Conservation (phyloP, 1,284 basidiomycete species). For the Lentinula novae-zelandiae region DNA sequence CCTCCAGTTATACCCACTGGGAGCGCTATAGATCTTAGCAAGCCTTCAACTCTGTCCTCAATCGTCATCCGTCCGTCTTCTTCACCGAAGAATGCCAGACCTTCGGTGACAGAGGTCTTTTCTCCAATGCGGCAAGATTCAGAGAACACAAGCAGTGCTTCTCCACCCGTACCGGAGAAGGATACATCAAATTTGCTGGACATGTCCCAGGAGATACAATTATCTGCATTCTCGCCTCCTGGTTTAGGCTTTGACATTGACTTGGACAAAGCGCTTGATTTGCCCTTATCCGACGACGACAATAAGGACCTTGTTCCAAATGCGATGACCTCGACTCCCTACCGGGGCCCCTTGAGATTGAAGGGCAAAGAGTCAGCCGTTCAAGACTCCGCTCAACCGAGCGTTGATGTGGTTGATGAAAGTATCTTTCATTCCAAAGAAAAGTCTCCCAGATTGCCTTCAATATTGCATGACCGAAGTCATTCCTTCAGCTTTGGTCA, state of each 20-base stretch:
- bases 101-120: slow-evolving; percentile 39
- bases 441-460: slow-evolving; percentile 29
- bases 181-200: slow-evolving; percentile 50
- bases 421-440: slow-evolving; percentile 27
- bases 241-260: slow-evolving; percentile 38
- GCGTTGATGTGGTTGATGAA: slow-evolving; percentile 15
- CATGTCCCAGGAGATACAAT: slow-evolving; percentile 44
- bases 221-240: slow-evolving; percentile 40
- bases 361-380: slow-evolving; percentile 21
- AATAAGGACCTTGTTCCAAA: slow-evolving; percentile 12
- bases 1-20: background rate
- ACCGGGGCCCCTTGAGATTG: slow-evolving; percentile 28
- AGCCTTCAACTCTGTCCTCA: slow-evolving; percentile 15
- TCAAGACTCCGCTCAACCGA: slow-evolving; percentile 12
- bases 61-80: slow-evolving; percentile 27
- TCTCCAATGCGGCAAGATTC: slow-evolving; percentile 25
- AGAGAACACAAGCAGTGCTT: background rate
- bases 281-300: slow-evolving; percentile 31
- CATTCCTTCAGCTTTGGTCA: slow-evolving; percentile 63
- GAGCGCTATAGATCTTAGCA: background rate
- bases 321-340: slow-evolving; percentile 29
- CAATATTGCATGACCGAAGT: slow-evolving; percentile 42
- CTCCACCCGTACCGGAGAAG: slow-evolving; percentile 19
- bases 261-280: slow-evolving; percentile 39
- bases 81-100: slow-evolving; percentile 28